Evolutionary conservation across 768 basidiomycete species (phyloP), one percentile per base, ranked within the genome.

Genomic region (Tubosaeta sp.): DNA sequence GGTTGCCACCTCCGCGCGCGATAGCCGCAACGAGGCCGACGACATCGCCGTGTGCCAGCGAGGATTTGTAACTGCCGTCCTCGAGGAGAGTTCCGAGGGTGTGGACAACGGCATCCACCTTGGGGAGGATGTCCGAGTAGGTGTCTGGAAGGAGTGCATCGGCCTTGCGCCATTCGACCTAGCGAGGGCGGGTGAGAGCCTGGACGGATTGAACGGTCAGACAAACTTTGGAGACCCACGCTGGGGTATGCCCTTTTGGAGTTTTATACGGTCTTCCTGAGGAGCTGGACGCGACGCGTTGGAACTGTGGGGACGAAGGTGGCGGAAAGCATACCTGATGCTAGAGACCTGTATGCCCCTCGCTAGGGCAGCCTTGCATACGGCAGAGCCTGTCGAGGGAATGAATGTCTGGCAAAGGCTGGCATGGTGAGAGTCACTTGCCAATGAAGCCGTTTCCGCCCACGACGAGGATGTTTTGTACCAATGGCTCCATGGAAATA

Each of bases 371-470:
- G 84, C 80, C 63, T 81, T 87, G 71, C 95, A 97, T 29, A 99
- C 82, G 4, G 94, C 88, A 26, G 97, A 97, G 47, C 97, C 95
- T 97, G 69, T 39, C 29, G 22, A 52, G 32, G 44, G 34, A 54
- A n/a, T 53, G 25, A 33, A 27, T 31, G 52, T 32, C 14, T 16
- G 17, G 55, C 26, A 26, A 26, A 19, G 26, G 22, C 22, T 22
- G 22, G 29, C 41, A 6, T 25, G 39, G 48, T 12, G 44, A 33
- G 14, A 0, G 19, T n/a, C 11, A 53, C 72, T 54, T 58, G 89
- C 95, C 95, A 63, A 99, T 84, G 74, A 97, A 98, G 6, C 97
- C 97, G 73, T 97, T 97, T 42, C 97, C 97, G n/a, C 97, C 97
- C 2, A 98, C 81, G 38, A 99, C 92, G n/a, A 97, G 82, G 34